Conservation (phyloP, 305 asterid species). For the Fraxinus paxiana region DNA sequence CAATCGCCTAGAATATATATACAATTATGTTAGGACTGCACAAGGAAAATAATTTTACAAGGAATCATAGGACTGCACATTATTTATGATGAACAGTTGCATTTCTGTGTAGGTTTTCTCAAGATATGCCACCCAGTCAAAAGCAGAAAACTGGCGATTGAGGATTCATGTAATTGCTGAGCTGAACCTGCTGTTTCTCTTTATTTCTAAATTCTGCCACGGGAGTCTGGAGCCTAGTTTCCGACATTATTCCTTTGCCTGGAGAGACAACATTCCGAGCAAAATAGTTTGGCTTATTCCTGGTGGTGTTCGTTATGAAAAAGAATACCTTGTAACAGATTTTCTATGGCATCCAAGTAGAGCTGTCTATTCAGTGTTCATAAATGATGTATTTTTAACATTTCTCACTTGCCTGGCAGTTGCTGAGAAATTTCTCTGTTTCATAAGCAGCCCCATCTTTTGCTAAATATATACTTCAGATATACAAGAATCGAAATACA, state of each 20-base stretch:
- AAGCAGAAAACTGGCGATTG: slow-evolving; percentile 32
- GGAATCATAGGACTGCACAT: background rate
- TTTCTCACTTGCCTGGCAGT: background rate
- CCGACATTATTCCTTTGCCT: background rate
- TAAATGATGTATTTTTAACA: background rate
- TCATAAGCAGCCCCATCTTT: background rate
- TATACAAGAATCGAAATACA: background rate
- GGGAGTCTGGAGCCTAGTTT: background rate
- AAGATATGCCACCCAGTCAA: slow-evolving; percentile 34
- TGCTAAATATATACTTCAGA: background rate
- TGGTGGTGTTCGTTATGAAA: background rate
- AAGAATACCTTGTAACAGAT: background rate
- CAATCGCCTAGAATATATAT: background rate
- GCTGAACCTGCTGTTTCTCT: background rate
- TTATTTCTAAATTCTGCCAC: background rate
- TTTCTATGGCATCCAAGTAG: background rate
- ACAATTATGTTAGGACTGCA: background rate
- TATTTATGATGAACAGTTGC: background rate
- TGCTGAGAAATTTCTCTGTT: background rate
- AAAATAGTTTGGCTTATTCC: background rate
- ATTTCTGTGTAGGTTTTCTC: slow-evolving; percentile 37
- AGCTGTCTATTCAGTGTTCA: background rate
- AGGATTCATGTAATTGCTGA: background rate
- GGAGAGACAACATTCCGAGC: background rate
- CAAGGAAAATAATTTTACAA: background rate